Conservation (phyloP, 2,329 filamentous ascomycete genomes). For the Penicillium polonicum region DNA sequence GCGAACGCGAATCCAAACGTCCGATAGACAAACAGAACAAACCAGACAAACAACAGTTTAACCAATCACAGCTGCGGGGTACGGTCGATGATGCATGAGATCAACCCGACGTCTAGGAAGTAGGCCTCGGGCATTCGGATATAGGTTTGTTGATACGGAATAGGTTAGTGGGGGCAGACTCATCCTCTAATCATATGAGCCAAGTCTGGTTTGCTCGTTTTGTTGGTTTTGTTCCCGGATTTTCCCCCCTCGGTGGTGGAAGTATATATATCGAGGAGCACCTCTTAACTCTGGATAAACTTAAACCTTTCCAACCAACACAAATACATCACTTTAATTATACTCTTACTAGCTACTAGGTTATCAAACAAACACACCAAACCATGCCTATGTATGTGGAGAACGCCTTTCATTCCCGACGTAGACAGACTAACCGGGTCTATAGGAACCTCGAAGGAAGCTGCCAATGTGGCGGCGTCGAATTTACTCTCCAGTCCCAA, state of each 20-base stretch:
- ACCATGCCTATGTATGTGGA: conserved; percentile 14
- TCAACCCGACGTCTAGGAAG: neutral
- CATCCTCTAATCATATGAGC: neutral
- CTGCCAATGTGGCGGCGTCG: conserved; percentile 50
- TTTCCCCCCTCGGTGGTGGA: neutral
- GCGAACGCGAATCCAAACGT: neutral
- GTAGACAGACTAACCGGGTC: conserved; percentile 9
- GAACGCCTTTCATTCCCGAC: neutral
- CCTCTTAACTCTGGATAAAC: conserved; percentile 22
- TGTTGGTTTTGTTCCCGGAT: neutral
- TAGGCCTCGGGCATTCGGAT: neutral
- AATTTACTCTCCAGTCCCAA: conserved; percentile 47
- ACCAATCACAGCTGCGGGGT: conserved; percentile 16
- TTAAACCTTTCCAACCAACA: neutral
- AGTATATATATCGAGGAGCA: conserved; percentile 7
- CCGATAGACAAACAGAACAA: conserved; percentile 33
- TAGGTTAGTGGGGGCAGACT: neutral
- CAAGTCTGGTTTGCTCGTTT: neutral
- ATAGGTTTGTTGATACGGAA: neutral
- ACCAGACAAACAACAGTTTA: conserved; percentile 25
- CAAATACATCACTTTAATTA: neutral
- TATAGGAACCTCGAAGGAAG: conserved; percentile 49
- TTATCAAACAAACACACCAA: neutral
- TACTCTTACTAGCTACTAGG: rapidly evolving
- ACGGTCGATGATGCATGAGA: conserved; percentile 10